phyloP scores from a whole-genome alignment of 192 early-diverging fungal species.

The Coemansia sp. region DNA sequence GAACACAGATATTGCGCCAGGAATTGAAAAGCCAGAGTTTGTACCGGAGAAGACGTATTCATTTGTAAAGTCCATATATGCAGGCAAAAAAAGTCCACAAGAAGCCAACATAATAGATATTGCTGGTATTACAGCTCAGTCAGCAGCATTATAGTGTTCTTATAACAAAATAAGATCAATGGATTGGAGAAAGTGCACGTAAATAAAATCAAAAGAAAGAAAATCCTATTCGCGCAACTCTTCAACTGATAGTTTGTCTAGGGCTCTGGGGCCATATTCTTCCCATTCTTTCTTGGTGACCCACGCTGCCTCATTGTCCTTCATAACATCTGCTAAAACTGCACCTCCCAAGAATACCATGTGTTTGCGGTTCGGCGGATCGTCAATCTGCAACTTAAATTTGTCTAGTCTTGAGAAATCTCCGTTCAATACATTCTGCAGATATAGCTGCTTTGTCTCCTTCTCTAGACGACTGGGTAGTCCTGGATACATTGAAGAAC shows the following conservation, averaged over 20 bases:
- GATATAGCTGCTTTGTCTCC: slow-evolving; percentile 95
- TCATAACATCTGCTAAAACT: slow-evolving; percentile 93
- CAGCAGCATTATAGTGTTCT: background rate
- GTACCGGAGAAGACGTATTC: slow-evolving; percentile 19
- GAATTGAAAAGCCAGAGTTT: slow-evolving; percentile 14
- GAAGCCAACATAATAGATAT: slow-evolving; percentile 27
- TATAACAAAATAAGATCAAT: background rate
- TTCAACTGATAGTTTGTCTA: slow-evolving; percentile 56
- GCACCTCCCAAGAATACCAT: slow-evolving; percentile 98
- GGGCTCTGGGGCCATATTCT: slow-evolving; percentile 75
- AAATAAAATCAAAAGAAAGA: slow-evolving; percentile 2
- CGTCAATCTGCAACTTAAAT: slow-evolving; percentile 97
- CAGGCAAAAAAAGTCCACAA: slow-evolving; percentile 18
- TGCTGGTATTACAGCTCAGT: slow-evolving; percentile 3
- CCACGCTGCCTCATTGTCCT: slow-evolving; percentile 87
- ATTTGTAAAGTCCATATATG: slow-evolving; percentile 23
- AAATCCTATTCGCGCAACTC: slow-evolving; percentile 34
- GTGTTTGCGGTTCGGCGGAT: slow-evolving; percentile 96
- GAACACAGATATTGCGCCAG: slow-evolving; percentile 8
- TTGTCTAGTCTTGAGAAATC: slow-evolving; percentile 79
- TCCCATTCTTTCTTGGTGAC: slow-evolving; percentile 92
- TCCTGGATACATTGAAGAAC: slow-evolving; percentile 98
- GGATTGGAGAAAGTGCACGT: background rate
- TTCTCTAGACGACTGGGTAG: slow-evolving; percentile 96
- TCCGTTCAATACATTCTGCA: slow-evolving; percentile 83